These are phyloP conservation scores for Aspergillus brasiliensis DNA, from an alignment of 2,329 filamentous ascomycete genomes.

Conservation along the genomic window DNA sequence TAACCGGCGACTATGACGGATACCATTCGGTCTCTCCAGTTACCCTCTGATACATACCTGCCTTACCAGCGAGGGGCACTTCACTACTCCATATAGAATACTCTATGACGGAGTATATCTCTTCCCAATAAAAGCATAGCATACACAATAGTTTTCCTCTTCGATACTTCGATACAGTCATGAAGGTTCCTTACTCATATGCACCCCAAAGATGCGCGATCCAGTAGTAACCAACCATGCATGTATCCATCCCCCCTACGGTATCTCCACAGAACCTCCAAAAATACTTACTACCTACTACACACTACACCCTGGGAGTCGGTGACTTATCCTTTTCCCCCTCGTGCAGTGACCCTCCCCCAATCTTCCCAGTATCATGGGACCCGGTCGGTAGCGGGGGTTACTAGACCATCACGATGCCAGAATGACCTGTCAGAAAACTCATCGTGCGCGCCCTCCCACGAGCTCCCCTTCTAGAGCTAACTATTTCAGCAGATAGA, in stretches of 20 bases:
- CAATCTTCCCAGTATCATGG: not conserved
- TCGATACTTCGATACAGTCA: too few relatives aligned
- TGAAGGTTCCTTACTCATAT: too few relatives aligned
- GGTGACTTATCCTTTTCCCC: not conserved
- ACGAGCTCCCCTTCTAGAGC: not conserved
- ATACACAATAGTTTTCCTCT: too few relatives aligned
- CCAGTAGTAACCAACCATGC: too few relatives aligned
- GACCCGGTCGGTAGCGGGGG: not conserved
- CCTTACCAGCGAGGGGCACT: not conserved
- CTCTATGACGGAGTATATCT: too few relatives aligned
- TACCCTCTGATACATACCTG: not conserved
- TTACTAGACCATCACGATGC: not conserved
- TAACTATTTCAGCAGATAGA: not conserved
- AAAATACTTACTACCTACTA: too few relatives aligned
- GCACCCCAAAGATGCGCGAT: too few relatives aligned
- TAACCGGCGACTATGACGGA: not conserved
- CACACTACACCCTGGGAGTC: not conserved
- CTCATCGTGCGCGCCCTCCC: not conserved
- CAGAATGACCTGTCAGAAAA: slow-evolving; percentile 1
- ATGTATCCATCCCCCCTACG: too few relatives aligned
- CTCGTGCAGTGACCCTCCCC: not conserved
- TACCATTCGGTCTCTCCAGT: not conserved
- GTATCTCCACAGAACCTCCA: too few relatives aligned
- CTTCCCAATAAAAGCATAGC: too few relatives aligned
- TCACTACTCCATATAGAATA: too few relatives aligned